These are phyloP conservation scores for Gymnopilus dilepis DNA, from an alignment of 768 basidiomycete genomes.

Conservation along the genomic window DNA sequence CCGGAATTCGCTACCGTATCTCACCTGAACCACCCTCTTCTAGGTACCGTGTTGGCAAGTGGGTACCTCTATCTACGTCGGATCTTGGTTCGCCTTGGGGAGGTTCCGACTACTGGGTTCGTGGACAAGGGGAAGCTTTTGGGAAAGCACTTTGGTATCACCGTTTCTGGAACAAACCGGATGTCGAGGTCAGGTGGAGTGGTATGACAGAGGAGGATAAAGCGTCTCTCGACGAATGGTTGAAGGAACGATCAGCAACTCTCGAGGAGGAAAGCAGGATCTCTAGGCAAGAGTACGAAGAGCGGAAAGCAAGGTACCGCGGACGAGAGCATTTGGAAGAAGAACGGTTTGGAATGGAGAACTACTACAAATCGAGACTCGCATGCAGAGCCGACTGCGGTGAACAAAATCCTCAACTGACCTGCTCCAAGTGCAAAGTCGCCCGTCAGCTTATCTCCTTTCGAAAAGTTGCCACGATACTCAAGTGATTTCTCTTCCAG, in stretches of 20 bases:
- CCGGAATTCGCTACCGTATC: constrained; percentile 24
- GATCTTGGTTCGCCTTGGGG: constrained; percentile 27
- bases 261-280: constrained; percentile 4
- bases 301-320: constrained; percentile 3
- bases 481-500: constrained; percentile 10
- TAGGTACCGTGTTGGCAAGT: constrained; percentile 20
- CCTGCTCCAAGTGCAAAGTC: constrained; percentile 29
- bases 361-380: constrained; percentile 9
- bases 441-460: constrained; percentile 21
- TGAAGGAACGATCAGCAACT: constrained; percentile 16
- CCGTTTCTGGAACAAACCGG: constrained; percentile 14
- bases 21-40: constrained; percentile 14
- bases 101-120: constrained; percentile 28
- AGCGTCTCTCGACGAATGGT: constrained; percentile 20
- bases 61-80: constrained; percentile 27
- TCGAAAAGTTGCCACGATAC: too few species aligned
- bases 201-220: constrained; percentile 28
- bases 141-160: constrained; percentile 32
- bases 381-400: constrained; percentile 32
- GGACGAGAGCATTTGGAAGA: constrained; percentile 7
- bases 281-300: constrained; percentile 7
- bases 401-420: constrained; percentile 23
- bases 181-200: constrained; percentile 28
- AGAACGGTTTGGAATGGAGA: constrained; percentile 7
- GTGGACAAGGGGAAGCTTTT: constrained; percentile 26